Conservation (phyloP, 1,284 basidiomycete species). For the Cryptococcus sp. region DNA sequence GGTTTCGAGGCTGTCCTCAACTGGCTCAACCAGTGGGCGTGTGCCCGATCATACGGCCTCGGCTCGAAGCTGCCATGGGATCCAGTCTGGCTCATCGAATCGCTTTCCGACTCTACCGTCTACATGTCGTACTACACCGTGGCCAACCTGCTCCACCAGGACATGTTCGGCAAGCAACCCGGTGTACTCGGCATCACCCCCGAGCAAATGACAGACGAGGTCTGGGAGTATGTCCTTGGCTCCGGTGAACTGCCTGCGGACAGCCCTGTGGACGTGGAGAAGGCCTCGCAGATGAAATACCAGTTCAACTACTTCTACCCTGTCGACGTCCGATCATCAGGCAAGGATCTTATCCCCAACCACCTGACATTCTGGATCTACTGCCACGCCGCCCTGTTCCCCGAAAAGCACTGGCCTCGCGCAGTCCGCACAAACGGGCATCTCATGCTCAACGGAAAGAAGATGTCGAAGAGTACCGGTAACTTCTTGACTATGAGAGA, state of each 20-base stretch:
- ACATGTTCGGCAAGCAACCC: conserved; percentile 73
- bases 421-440: conserved; percentile 96
- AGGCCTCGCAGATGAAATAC: conserved; percentile 80
- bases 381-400: conserved; percentile 91
- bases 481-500: conserved; percentile 55
- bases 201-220: conserved; percentile 94
- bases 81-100: conserved; percentile 93
- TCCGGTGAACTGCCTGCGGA: conserved; percentile 72
- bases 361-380: conserved; percentile 95
- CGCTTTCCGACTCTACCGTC: conserved; percentile 94
- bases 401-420: conserved; percentile 88
- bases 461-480: conserved; percentile 96
- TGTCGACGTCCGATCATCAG: conserved; percentile 97
- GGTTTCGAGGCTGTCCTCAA: conserved; percentile 87
- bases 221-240: conserved; percentile 93
- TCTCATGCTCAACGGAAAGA: conserved; percentile 96
- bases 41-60: conserved; percentile 93
- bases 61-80: conserved; percentile 98
- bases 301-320: conserved; percentile 99
- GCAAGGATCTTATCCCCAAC: conserved; percentile 96
- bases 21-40: conserved; percentile 99
- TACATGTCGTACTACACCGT: conserved; percentile 99
- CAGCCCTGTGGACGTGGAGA: conserved; percentile 66
- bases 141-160: conserved; percentile 79
- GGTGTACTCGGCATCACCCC: conserved; percentile 83